Evolutionary conservation across 1,284 basidiomycete species (phyloP).

Genomic region (Malassezia sympodialis): DNA sequence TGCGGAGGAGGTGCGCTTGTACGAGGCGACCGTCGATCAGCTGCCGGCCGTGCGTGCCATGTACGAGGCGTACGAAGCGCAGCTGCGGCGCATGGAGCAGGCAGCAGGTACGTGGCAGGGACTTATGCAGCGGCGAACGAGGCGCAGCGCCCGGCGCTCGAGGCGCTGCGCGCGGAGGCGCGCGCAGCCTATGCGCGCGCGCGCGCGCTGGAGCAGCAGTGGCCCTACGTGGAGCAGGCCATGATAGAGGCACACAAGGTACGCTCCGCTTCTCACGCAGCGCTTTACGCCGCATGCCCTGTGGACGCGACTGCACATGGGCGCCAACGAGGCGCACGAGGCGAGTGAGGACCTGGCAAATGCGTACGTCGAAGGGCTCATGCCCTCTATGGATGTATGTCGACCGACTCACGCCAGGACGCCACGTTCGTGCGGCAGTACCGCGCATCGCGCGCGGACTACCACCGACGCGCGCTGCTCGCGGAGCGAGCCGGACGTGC

Average conservation of each 20-base stretch:
- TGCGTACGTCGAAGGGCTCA: constrained; percentile 36
- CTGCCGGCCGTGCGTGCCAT: constrained; percentile 24
- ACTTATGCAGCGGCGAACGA: constrained; percentile 18
- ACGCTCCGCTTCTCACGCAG: constrained; percentile 4
- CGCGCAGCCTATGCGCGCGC: constrained; percentile 29
- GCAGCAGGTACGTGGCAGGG: constrained; percentile 21
- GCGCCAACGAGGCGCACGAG: constrained; percentile 29
- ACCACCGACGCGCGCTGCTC: constrained; percentile 8
- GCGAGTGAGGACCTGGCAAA: constrained; percentile 36
- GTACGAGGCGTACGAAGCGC: constrained; percentile 22
- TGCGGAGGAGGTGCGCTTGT: constrained; percentile 15
- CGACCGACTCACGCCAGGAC: not conserved
- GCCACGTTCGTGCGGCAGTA: constrained; percentile 12
- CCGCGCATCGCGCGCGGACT: constrained; percentile 3
- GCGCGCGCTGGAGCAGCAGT: constrained; percentile 23
- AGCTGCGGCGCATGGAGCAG: constrained; percentile 24
- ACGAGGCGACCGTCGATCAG: constrained; percentile 31
- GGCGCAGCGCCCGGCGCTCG: constrained; percentile 26
- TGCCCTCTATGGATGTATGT: constrained; percentile 19
- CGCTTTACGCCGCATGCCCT: constrained; percentile 33
- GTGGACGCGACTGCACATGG: constrained; percentile 26
- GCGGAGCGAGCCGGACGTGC: constrained; percentile 5
- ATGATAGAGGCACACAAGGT: constrained; percentile 31
- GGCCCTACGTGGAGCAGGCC: constrained; percentile 20
- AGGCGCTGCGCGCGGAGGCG: constrained; percentile 31